Evolutionary conservation across 176 grass and related monocot species (phyloP).

Genomic region (Carex littledalei): DNA sequence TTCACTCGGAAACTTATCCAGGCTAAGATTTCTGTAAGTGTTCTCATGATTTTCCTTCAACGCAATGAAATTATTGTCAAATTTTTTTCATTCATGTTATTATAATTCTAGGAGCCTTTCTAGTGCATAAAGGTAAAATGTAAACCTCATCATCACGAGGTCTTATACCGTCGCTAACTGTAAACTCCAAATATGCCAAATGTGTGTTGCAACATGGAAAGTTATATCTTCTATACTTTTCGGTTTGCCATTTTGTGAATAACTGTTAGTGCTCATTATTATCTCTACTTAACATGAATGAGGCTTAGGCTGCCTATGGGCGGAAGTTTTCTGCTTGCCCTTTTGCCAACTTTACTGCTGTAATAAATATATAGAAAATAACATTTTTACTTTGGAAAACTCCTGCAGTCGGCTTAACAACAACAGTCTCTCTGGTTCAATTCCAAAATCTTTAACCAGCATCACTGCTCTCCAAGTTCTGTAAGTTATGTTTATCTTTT

Average conservation of each 20-base stretch:
- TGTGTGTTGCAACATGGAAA: not conserved
- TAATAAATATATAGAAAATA: conserved; percentile 6
- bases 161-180: not conserved
- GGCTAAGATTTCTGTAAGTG: conserved; percentile 84
- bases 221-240: not conserved
- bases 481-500: conserved; percentile 42
- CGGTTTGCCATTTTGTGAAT: not conserved
- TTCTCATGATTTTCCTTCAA: conserved; percentile 2
- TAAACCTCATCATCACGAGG: not conserved
- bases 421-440: conserved; percentile 69
- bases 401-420: conserved; percentile 77
- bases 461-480: conserved; percentile 84
- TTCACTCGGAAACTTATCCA: conserved; percentile 70
- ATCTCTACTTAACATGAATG: not conserved
- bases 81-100: not conserved
- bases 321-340: not conserved
- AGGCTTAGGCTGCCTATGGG: not conserved
- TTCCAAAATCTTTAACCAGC: conserved; percentile 72
- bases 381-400: conserved; percentile 17
- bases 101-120: not conserved
- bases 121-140: not conserved
- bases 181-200: not conserved
- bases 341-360: not conserved
- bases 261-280: not conserved
- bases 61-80: not conserved